These are phyloP conservation scores for Colletotrichum sp. DNA, from an alignment of 2,329 filamentous ascomycete genomes.

Conservation along the genomic window DNA sequence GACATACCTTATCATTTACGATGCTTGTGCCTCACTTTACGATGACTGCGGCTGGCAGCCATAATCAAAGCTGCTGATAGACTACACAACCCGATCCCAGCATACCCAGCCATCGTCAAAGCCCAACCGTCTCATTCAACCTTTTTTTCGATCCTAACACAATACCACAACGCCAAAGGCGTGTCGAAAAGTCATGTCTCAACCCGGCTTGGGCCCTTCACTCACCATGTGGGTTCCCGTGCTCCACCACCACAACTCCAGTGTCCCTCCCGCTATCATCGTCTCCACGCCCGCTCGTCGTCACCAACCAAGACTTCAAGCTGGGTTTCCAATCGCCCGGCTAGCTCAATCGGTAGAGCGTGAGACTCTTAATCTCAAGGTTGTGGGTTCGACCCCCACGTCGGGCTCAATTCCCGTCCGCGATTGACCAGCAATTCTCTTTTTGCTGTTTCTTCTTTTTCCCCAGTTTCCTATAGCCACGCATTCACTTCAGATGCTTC, in stretches of 20 bases:
- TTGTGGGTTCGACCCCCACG: constrained; percentile 54
- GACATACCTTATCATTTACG: too few relatives aligned
- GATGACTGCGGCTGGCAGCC: neutral
- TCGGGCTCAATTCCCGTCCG: constrained; percentile 20
- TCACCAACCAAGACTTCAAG: neutral
- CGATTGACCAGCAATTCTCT: neutral
- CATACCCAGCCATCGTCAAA: neutral
- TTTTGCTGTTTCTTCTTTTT: neutral
- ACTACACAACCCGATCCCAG: neutral
- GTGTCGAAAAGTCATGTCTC: neutral
- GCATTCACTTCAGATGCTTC: too few relatives aligned
- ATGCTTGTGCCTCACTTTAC: neutral
- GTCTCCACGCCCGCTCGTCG: neutral
- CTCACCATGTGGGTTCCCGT: neutral
- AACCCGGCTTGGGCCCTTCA: neutral
- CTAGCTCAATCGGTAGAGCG: constrained; percentile 77
- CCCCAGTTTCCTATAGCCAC: neutral
- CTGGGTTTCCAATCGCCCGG: constrained; percentile 42
- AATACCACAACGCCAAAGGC: neutral
- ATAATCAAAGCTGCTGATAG: fast-evolving
- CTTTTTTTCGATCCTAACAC: too few relatives aligned
- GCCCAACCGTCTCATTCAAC: fast-evolving
- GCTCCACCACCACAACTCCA: neutral
- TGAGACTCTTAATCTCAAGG: constrained; percentile 73
- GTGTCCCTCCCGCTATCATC: neutral